Percentiles rank a stretch among this genome's conserved stretches.
Conservation (phyloP, 441 rosid species). For the Pelargonium australe region DNA sequence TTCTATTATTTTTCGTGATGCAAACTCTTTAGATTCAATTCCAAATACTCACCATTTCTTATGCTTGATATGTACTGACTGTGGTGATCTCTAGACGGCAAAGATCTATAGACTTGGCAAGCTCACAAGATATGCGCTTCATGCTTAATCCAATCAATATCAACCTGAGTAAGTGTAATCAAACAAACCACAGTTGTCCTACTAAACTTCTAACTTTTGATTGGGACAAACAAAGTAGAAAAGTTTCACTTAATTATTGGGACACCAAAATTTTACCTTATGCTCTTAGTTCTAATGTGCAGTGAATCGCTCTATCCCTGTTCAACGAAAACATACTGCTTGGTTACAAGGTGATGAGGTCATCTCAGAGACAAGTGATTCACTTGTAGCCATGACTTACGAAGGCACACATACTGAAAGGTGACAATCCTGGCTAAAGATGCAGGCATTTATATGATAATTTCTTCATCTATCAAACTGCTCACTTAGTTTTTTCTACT, state of each 20-base stretch:
- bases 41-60: conserved; percentile 18
- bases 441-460: conserved; percentile 13
- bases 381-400: conserved; percentile 26
- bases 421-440: conserved; percentile 25
- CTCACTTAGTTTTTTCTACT: conserved; percentile 13
- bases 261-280: conserved; percentile 21
- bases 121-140: conserved; percentile 80
- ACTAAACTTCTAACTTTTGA: neutral
- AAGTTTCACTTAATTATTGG: neutral
- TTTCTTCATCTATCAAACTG: conserved; percentile 5
- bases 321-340: conserved; percentile 27
- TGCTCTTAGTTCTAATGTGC: conserved; percentile 24
- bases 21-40: conserved; percentile 14
- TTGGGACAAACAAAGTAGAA: neutral
- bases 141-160: conserved; percentile 52
- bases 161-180: conserved; percentile 51
- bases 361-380: conserved; percentile 32
- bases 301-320: conserved; percentile 40
- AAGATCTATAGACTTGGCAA: conserved; percentile 75
- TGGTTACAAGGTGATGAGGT: conserved; percentile 30
- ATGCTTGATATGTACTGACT: conserved; percentile 16
- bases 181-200: neutral
- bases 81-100: conserved; percentile 41
- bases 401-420: conserved; percentile 32
- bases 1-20: conserved; percentile 11